Conservation (phyloP, 768 basidiomycete species). For the Russula foetens region DNA sequence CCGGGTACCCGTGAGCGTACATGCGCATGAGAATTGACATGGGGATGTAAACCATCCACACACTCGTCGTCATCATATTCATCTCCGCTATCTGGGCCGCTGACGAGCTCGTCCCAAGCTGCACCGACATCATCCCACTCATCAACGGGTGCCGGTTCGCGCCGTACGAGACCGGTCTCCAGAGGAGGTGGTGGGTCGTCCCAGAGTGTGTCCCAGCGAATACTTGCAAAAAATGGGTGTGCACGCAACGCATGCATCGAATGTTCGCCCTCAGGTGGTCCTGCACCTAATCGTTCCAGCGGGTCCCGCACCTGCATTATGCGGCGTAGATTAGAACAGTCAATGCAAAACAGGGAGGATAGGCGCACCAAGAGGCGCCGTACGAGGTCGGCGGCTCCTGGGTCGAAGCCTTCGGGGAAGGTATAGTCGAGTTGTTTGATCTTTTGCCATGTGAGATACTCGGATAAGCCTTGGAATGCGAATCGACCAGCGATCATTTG, state of each 20-base stretch:
- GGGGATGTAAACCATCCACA: neutral
- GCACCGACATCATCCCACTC: conserved; percentile 48
- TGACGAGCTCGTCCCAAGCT: conserved; percentile 40
- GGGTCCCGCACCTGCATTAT: conserved; percentile 34
- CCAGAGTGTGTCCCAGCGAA: conserved; percentile 64
- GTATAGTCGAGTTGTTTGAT: conserved; percentile 83
- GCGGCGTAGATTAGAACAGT: neutral
- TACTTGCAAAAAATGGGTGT: conserved; percentile 53
- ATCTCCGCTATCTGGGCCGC: conserved; percentile 19
- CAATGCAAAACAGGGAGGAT: neutral
- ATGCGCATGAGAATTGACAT: neutral
- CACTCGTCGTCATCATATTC: conserved; percentile 18
- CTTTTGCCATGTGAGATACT: conserved; percentile 93
- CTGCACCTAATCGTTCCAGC: conserved; percentile 49
- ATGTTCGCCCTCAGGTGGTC: conserved; percentile 31
- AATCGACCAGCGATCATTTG: conserved; percentile 90
- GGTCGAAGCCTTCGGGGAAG: conserved; percentile 82
- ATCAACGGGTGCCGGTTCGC: conserved; percentile 27
- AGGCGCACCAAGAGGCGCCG: conserved; percentile 59
- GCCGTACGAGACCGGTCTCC: conserved; percentile 50
- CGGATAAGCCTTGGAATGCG: conserved; percentile 84
- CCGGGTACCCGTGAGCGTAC: neutral
- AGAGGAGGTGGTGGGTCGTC: conserved; percentile 48
- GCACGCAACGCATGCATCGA: conserved; percentile 42
- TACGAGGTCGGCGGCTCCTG: conserved; percentile 73